Evolutionary conservation across 306 rosid species (phyloP), one percentile per base, ranked within the genome.

Genomic region (Heteromeles arbutifolia): DNA sequence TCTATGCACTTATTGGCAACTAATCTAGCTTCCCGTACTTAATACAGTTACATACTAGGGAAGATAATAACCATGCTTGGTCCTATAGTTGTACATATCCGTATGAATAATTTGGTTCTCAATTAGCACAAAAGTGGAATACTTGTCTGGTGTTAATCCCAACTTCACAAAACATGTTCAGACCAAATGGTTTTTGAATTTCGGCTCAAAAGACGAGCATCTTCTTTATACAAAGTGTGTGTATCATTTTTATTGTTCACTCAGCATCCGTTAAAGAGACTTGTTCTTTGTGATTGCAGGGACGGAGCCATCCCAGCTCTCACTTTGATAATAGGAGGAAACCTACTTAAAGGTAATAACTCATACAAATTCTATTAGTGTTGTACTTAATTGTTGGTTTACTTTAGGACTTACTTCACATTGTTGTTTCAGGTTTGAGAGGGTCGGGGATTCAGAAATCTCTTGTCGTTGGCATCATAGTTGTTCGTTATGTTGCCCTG

Each of bases 291-390:
- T 34, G 54, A 73, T 50, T 85, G 76, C 87, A 91, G 98, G 62
- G 87, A 93, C 4, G 97, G 90, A 54, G 86, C 93, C 56, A 79
- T 93, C 69, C 98, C 97, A 75, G 64, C 85, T 32, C 78, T 88
- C 52, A 89, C 98, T 9, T 91, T 93, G 57, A 84, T 93, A 65
- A 48, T 93, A 57, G 98, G 98, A 74, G 95, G 92, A 80, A 93
- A 90, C 87, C 97, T 88, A 69, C 84, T 90, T 22, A 90, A 65
- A 83, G 98, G 98, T 86, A 69, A 56, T 14, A 65, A 65, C 67
- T 8, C 67, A 3, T 6, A 29, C 2, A 29, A 26, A 11, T 63
- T 63, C 3, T 3, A 1, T 63, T 28, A 48, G 19, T 6, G 9
- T 2, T 6, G 5, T 37, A 63, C 17, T 1, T 39, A 10, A 5